These are phyloP conservation scores for Pseudogymnoascus pannorum DNA, from an alignment of 2,329 filamentous ascomycete species.

Conservation along the genomic window DNA sequence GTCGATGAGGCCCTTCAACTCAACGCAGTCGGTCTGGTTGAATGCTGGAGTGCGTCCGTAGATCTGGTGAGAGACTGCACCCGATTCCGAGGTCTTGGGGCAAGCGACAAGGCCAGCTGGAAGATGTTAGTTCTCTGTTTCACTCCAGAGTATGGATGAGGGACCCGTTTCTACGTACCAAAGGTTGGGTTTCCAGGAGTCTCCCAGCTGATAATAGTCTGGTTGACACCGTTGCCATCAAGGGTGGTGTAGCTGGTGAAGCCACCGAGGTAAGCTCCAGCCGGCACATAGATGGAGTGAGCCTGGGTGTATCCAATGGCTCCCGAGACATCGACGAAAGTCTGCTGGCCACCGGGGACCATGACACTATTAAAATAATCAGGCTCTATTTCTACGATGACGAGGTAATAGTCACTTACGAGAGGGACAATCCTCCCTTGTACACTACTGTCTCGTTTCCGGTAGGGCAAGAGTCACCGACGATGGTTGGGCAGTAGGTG, in stretches of 20 bases:
- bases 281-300: slow-evolving; percentile 45
- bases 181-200: background rate
- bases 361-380: slow-evolving; percentile 32
- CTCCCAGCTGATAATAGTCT: slow-evolving; percentile 3
- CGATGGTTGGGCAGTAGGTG: slow-evolving; percentile 41
- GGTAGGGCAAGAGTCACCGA: slow-evolving; percentile 36
- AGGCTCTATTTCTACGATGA: background rate
- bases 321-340: slow-evolving; percentile 50
- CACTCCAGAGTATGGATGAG: slow-evolving; percentile 20
- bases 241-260: slow-evolving; percentile 34
- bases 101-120: slow-evolving; percentile 25
- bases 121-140: slow-evolving; percentile 26
- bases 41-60: slow-evolving; percentile 26
- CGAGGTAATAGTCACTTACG: slow-evolving; percentile 19
- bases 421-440: slow-evolving; percentile 29
- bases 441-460: slow-evolving; percentile 41
- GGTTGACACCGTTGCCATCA: background rate
- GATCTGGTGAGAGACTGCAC: slow-evolving; percentile 20
- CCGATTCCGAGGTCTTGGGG: slow-evolving; percentile 16
- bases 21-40: slow-evolving; percentile 27
- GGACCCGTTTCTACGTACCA: slow-evolving; percentile 17
- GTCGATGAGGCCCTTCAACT: slow-evolving; percentile 28
- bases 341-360: slow-evolving; percentile 56
- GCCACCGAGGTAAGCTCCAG: slow-evolving; percentile 42
- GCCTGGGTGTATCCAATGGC: slow-evolving; percentile 48